Evolutionary conservation across 164 flowering plant genomes (phyloP).

Genomic region (Tetracentron sinense): DNA sequence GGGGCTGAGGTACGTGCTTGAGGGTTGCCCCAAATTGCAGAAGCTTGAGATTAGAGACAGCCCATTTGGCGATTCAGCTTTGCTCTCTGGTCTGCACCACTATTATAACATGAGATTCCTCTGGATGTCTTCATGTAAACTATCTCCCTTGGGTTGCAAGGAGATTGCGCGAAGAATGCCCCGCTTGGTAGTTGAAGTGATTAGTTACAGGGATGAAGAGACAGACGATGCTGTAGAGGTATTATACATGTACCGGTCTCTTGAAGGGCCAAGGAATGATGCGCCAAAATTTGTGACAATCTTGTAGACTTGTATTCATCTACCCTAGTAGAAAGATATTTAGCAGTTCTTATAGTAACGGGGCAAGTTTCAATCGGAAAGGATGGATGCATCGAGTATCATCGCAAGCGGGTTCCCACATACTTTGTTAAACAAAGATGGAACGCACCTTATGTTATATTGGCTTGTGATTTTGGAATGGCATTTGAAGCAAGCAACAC

Average conservation of each 20-base stretch:
- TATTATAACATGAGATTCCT: constrained; percentile 80
- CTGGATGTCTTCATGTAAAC: constrained; percentile 73
- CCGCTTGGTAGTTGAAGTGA: constrained; percentile 62
- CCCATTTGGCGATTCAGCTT: constrained; percentile 75
- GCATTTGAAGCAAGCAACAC: constrained; percentile 19
- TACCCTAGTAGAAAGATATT: constrained; percentile 12
- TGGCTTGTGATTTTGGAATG: constrained; percentile 22
- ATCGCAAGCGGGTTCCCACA: constrained; percentile 22
- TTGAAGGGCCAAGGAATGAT: constrained; percentile 70
- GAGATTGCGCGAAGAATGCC: constrained; percentile 58
- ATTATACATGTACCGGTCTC: constrained; percentile 76
- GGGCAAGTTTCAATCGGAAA: constrained; percentile 3
- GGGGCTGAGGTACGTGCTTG: constrained; percentile 60
- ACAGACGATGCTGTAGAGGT: constrained; percentile 39
- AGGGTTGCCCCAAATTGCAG: constrained; percentile 73
- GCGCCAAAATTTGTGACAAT: constrained; percentile 57
- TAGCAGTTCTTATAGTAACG: constrained; percentile 14
- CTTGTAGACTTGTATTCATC: constrained; percentile 34
- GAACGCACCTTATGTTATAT: constrained; percentile 1
- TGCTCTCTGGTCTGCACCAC: constrained; percentile 65
- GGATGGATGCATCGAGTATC: constrained; percentile 19
- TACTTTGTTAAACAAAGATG: constrained; percentile 13
- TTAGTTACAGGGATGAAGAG: constrained; percentile 26
- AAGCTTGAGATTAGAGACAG: constrained; percentile 90
- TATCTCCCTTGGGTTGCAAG: constrained; percentile 54